A percentile compares a stretch with the other conserved stretches of the same genome.
phyloP scores from a whole-genome alignment of 495 filamentous ascomycete species.

The Mytilinidion resinicola region DNA sequence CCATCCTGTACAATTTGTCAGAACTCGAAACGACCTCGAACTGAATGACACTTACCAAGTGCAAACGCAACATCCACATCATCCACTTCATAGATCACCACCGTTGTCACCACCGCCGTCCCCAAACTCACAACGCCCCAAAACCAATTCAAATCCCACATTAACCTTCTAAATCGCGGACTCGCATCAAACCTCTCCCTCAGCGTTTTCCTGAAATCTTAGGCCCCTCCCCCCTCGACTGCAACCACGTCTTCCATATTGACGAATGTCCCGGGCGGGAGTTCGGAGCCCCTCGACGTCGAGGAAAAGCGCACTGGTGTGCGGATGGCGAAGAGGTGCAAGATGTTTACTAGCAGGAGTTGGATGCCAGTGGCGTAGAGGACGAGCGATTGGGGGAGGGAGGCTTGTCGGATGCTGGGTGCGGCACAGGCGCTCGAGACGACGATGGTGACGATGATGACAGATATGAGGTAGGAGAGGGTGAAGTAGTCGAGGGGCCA shows the following conservation, averaged over 20 bases:
- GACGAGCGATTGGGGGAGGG: not conserved
- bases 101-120: not conserved
- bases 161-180: not conserved
- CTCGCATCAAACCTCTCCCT: not conserved
- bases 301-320: not conserved
- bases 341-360: not conserved
- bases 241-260: not conserved
- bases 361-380: not conserved
- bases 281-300: not conserved
- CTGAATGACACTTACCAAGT: too few relatives aligned
- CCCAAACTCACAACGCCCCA: not conserved
- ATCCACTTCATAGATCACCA: not conserved
- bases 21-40: not conserved
- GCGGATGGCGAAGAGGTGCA: not conserved
- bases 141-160: not conserved
- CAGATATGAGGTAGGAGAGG: not conserved
- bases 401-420: not conserved
- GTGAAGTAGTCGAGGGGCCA: not conserved
- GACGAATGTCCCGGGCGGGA: not conserved
- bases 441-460: not conserved
- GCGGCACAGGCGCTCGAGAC: not conserved
- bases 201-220: not conserved
- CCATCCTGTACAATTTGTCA: not conserved
- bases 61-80: not conserved
- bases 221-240: not conserved